phyloP scores from a whole-genome alignment of 2,329 filamentous ascomycete genomes.

The Alternaria sp. region DNA sequence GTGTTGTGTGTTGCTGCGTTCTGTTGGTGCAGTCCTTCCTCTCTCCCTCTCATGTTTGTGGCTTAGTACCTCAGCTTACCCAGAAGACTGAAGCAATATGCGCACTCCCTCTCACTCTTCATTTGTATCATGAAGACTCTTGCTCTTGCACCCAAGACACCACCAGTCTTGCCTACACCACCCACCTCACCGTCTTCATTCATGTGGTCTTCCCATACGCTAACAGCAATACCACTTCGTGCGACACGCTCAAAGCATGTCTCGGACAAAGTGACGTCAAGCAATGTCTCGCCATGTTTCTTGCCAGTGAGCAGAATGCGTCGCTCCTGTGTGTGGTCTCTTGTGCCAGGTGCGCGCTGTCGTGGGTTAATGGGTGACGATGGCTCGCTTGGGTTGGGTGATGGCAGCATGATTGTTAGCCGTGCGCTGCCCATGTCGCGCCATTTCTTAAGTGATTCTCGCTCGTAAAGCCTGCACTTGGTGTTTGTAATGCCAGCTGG shows the following conservation, averaged over 20 bases:
- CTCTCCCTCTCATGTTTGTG: neutral
- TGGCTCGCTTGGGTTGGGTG: constrained; percentile 59
- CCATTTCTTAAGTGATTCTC: constrained; percentile 81
- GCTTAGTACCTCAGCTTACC: constrained; percentile 59
- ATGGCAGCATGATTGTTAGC: constrained; percentile 81
- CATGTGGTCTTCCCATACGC: constrained; percentile 76
- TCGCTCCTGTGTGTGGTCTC: constrained; percentile 72
- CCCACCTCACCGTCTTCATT: constrained; percentile 65
- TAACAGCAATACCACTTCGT: constrained; percentile 85
- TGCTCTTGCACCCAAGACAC: constrained; percentile 63
- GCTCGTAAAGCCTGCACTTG: constrained; percentile 85
- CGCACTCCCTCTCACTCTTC: constrained; percentile 58
- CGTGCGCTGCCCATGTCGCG: constrained; percentile 87
- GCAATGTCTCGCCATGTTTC: constrained; percentile 71
- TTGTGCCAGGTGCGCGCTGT: constrained; percentile 48
- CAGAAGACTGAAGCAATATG: constrained; percentile 59
- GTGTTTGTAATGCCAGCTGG: constrained; percentile 78
- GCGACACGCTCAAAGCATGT: constrained; percentile 86
- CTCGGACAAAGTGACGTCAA: constrained; percentile 86
- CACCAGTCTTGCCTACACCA: constrained; percentile 66
- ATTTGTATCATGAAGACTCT: constrained; percentile 72
- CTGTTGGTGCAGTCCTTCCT: neutral
- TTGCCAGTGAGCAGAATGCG: constrained; percentile 81
- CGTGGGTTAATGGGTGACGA: constrained; percentile 38
- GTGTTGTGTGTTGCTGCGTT: neutral